A percentile compares a stretch with the other conserved stretches of the same genome.
These are phyloP conservation scores for Euptelea pleiosperma DNA, from an alignment of 164 flowering plant species.

Conservation along the genomic window DNA sequence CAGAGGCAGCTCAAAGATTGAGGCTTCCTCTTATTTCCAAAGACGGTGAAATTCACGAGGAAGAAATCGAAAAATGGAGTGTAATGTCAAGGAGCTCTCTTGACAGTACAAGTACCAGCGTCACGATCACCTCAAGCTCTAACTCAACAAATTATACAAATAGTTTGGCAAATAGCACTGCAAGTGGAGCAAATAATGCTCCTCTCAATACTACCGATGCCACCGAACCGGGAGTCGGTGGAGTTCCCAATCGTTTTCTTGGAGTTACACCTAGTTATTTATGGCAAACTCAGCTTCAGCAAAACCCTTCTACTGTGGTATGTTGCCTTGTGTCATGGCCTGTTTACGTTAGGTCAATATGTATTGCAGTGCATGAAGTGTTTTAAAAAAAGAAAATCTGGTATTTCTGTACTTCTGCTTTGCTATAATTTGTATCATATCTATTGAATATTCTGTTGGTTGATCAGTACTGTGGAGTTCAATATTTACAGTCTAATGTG, in stretches of 20 bases:
- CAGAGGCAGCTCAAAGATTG: conserved; percentile 92
- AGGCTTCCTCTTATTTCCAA: conserved; percentile 91
- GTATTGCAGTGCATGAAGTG: too few species aligned
- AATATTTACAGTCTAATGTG: too few species aligned
- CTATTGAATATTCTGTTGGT: too few species aligned
- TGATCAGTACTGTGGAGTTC: too few species aligned
- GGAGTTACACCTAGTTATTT: conserved; percentile 83
- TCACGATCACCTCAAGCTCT: conserved; percentile 61
- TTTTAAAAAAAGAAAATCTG: too few species aligned
- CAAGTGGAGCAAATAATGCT: conserved; percentile 30
- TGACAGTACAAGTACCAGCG: conserved; percentile 77
- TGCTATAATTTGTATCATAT: too few species aligned
- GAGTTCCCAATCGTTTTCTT: conserved; percentile 90
- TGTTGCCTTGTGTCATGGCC: too few species aligned
- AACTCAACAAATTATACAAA: conserved; percentile 57
- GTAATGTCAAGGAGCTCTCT: conserved; percentile 76
- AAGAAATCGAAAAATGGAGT: conserved; percentile 91
- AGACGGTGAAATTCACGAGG: conserved; percentile 93
- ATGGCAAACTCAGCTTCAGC: conserved; percentile 77
- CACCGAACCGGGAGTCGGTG: conserved; percentile 80
- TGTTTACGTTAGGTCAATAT: too few species aligned
- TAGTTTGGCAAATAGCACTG: conserved; percentile 39
- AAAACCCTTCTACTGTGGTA: conserved; percentile 59
- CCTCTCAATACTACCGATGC: conserved; percentile 32
- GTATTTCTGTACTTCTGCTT: too few species aligned